These are phyloP conservation scores for Aureobasidium sp. DNA, from an alignment of 2,329 filamentous ascomycete species.

Conservation along the genomic window DNA sequence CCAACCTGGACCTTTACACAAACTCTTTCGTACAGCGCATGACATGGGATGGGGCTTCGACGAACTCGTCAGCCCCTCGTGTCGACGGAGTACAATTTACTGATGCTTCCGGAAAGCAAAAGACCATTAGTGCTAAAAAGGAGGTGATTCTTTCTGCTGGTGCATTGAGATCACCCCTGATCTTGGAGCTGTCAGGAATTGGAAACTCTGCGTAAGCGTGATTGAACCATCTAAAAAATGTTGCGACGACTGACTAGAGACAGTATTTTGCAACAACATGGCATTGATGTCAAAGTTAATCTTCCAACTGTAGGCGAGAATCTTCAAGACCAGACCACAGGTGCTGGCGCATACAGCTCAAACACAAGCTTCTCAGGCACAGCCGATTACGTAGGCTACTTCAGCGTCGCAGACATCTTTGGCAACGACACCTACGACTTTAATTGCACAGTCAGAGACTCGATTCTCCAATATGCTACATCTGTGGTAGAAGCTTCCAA, in stretches of 20 bases:
- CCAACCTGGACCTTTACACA: slow-evolving; percentile 39
- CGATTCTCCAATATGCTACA: slow-evolving; percentile 25
- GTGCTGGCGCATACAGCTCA: slow-evolving; percentile 19
- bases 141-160: slow-evolving; percentile 34
- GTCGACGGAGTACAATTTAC: slow-evolving; percentile 7
- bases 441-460: slow-evolving; percentile 20
- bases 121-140: slow-evolving; percentile 19
- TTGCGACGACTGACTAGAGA: neutral
- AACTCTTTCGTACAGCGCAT: slow-evolving; percentile 38
- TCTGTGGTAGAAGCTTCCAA: slow-evolving; percentile 23
- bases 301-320: slow-evolving; percentile 30
- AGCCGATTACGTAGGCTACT: slow-evolving; percentile 29
- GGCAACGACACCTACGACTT: slow-evolving; percentile 22
- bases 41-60: slow-evolving; percentile 29
- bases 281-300: slow-evolving; percentile 27
- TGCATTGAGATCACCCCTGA: slow-evolving; percentile 27
- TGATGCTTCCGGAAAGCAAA: slow-evolving; percentile 13
- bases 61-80: neutral
- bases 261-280: slow-evolving; percentile 23
- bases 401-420: slow-evolving; percentile 31
- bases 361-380: slow-evolving; percentile 27
- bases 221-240: neutral
- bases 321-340: slow-evolving; percentile 27
- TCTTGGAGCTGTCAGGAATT: slow-evolving; percentile 33
- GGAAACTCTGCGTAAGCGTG: slow-evolving; percentile 24